phyloP scores from a whole-genome alignment of 2,329 filamentous ascomycete species.

The Hymenoscyphus fraxineus region DNA sequence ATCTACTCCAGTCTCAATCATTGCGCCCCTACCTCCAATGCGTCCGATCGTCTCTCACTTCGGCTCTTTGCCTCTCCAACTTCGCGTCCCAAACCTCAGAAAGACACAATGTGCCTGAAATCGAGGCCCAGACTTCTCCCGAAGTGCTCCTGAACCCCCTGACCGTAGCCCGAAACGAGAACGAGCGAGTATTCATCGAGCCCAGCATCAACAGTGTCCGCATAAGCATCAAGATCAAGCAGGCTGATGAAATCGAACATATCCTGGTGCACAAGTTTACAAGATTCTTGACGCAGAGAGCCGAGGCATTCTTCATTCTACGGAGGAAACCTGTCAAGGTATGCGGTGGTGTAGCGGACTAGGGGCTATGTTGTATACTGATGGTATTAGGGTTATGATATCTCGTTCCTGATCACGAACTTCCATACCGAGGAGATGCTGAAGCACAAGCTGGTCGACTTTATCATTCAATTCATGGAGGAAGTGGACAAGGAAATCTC shows the following conservation, averaged over 20 bases:
- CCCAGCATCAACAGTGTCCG: constrained; percentile 95
- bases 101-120: constrained; percentile 95
- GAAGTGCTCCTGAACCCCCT: constrained; percentile 91
- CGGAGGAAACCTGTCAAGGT: constrained; percentile 94
- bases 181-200: constrained; percentile 94
- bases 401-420: constrained; percentile 97
- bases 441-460: constrained; percentile 98
- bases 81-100: constrained; percentile 97
- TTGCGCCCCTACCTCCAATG: constrained; percentile 94
- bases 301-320: constrained; percentile 95
- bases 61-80: constrained; percentile 89
- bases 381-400: constrained; percentile 78
- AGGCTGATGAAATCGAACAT: constrained; percentile 97
- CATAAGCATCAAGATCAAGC: constrained; percentile 98
- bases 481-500: constrained; percentile 99
- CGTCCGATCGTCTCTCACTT: constrained; percentile 89
- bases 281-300: constrained; percentile 90
- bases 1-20: constrained; percentile 75
- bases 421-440: constrained; percentile 98
- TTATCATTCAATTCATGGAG: constrained; percentile 99
- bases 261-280: constrained; percentile 99
- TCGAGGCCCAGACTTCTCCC: constrained; percentile 88
- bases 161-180: constrained; percentile 89
- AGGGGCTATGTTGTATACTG: constrained; percentile 15
- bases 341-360: constrained; percentile 19